These are phyloP conservation scores for Sporisorium exsertum DNA, from an alignment of 1,284 basidiomycete genomes.

Conservation along the genomic window DNA sequence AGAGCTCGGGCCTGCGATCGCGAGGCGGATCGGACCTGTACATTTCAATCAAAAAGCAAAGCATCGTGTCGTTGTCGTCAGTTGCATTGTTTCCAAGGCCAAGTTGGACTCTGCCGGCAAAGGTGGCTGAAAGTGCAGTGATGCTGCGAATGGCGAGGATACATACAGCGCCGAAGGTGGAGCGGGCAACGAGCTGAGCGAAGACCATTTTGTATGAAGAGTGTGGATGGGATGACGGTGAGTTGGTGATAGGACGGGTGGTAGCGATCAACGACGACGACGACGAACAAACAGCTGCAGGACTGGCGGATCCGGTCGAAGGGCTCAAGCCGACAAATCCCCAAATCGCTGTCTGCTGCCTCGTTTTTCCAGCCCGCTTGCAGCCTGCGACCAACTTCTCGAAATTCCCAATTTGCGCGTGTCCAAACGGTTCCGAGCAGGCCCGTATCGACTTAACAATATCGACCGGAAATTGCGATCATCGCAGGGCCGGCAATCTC, in stretches of 20 bases:
- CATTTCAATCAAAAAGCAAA: not conserved
- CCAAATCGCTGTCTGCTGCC: slow-evolving; percentile 8
- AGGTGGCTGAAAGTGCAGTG: not conserved
- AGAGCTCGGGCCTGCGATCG: slow-evolving; percentile 57
- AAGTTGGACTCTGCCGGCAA: slow-evolving; percentile 3
- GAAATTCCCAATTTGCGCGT: slow-evolving; percentile 1
- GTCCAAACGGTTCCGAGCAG: slow-evolving; percentile 30
- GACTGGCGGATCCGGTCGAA: slow-evolving; percentile 19
- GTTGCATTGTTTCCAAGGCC: slow-evolving; percentile 3
- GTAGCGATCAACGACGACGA: slow-evolving; percentile 7
- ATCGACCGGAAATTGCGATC: not conserved
- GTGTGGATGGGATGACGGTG: slow-evolving; percentile 3
- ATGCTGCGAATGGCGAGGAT: slow-evolving; percentile 4
- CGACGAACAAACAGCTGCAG: slow-evolving; percentile 7
- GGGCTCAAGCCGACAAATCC: not conserved
- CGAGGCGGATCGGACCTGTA: slow-evolving; percentile 53
- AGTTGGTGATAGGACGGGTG: slow-evolving; percentile 13
- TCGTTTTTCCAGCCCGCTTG: not conserved
- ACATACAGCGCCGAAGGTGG: slow-evolving; percentile 52
- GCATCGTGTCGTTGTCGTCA: slow-evolving; percentile 12
- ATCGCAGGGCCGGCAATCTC: not conserved
- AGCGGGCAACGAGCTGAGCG: slow-evolving; percentile 42
- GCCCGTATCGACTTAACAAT: slow-evolving; percentile 28
- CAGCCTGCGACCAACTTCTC: slow-evolving; percentile 15
- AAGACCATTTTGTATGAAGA: slow-evolving; percentile 37